Percentiles rank a stretch among this genome's conserved stretches.
phyloP scores from a whole-genome alignment of 2,329 filamentous ascomycete species.

The Trichoderma atroviride region DNA sequence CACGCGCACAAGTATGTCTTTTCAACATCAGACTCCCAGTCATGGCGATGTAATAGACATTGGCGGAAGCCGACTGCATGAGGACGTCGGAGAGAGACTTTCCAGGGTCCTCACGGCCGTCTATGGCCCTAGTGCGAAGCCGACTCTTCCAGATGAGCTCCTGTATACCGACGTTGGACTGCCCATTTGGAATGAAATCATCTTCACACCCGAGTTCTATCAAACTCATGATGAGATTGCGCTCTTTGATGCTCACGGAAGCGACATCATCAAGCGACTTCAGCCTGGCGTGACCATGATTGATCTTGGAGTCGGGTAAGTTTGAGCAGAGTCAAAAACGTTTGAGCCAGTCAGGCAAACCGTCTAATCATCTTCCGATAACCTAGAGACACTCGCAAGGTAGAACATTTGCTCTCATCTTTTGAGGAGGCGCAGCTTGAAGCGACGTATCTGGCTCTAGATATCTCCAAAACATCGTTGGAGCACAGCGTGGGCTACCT shows the following conservation, averaged over 20 bases:
- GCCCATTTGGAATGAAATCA: constrained; percentile 47
- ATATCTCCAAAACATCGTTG: constrained; percentile 45
- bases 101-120: constrained; percentile 33
- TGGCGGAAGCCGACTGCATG: constrained; percentile 42
- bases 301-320: constrained; percentile 49
- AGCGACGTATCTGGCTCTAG: constrained; percentile 45
- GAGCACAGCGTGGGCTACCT: constrained; percentile 41
- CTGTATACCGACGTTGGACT: constrained; percentile 45
- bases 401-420: constrained; percentile 42
- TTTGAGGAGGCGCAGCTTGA: constrained; percentile 38
- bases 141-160: constrained; percentile 45
- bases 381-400: constrained; percentile 46
- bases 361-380: neutral
- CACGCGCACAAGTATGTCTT: constrained; percentile 1
- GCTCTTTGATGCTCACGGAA: constrained; percentile 41
- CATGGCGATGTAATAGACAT: constrained; percentile 45
- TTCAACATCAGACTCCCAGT: neutral
- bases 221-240: constrained; percentile 47
- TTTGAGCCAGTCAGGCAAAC: neutral
- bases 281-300: constrained; percentile 41
- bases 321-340: constrained; percentile 12
- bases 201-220: constrained; percentile 45
- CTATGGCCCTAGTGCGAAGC: constrained; percentile 33
- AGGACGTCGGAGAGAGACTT: constrained; percentile 36
- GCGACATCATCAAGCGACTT: constrained; percentile 39